A percentile compares a stretch with the other conserved stretches of the same genome.
phyloP scores from a whole-genome alignment of 2,329 filamentous ascomycete genomes.

The Aureobasidium mangrovei region DNA sequence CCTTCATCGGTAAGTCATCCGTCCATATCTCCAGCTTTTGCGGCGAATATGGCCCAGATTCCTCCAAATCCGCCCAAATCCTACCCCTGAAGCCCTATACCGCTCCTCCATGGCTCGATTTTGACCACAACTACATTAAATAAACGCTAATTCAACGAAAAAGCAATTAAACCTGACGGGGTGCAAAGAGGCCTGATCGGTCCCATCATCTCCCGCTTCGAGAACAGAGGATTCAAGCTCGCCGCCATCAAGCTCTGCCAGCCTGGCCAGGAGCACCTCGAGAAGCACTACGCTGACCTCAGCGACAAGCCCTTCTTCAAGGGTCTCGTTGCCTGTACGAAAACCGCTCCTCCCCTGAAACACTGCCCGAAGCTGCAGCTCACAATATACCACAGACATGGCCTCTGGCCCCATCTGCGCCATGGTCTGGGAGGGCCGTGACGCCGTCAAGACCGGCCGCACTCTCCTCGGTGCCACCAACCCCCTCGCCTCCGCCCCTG shows the following conservation, averaged over 20 bases:
- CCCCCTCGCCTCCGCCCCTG: conserved; percentile 85
- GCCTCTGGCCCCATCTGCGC: conserved; percentile 90
- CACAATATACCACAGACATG: conserved; percentile 62
- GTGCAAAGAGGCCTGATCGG: conserved; percentile 98
- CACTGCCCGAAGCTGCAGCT: conserved; percentile 12
- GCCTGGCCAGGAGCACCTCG: conserved; percentile 83
- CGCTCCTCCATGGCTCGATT: not conserved
- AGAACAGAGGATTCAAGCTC: conserved; percentile 98
- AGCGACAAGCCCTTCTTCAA: conserved; percentile 93
- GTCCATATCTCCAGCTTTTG: not conserved
- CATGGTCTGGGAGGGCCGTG: conserved; percentile 99
- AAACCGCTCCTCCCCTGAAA: not conserved
- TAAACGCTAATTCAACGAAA: too few species aligned
- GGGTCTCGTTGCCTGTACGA: conserved; percentile 82
- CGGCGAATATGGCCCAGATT: not conserved
- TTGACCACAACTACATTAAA: too few species aligned
- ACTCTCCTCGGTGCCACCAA: conserved; percentile 97
- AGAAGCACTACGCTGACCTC: conserved; percentile 95
- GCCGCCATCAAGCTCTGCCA: conserved; percentile 85
- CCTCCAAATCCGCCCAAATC: not conserved
- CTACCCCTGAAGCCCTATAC: not conserved
- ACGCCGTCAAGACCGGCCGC: conserved; percentile 98
- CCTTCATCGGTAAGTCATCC: conserved; percentile 41
- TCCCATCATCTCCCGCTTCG: conserved; percentile 96
- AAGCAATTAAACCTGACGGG: conserved; percentile 51